Percentiles rank a stretch among this genome's conserved stretches.
Conservation (phyloP, 2,329 filamentous ascomycete genomes). For the Ustulina deusta region DNA sequence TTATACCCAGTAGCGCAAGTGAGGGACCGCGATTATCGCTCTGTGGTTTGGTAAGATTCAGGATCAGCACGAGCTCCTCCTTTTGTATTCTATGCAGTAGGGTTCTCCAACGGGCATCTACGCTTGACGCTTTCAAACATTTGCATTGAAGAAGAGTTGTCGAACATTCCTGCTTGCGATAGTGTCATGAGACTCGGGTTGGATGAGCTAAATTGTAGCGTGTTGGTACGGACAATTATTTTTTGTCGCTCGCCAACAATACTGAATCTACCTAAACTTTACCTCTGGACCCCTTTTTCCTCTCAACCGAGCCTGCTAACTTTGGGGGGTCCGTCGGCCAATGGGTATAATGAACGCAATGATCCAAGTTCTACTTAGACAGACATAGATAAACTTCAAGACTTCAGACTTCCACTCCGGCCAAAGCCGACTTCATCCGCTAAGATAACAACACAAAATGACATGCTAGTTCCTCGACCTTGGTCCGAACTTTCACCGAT, state of each 20-base stretch:
- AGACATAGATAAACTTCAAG: not conserved
- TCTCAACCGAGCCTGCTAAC: too few relatives aligned
- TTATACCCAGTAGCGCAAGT: not conserved
- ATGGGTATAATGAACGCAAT: not conserved
- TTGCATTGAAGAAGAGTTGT: not conserved
- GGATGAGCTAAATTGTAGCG: not conserved
- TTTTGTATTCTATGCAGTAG: not conserved
- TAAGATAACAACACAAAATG: not conserved
- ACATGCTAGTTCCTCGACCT: conserved; percentile 26
- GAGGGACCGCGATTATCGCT: not conserved
- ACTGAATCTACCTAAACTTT: too few relatives aligned
- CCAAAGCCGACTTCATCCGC: conserved; percentile 6
- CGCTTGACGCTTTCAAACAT: not conserved
- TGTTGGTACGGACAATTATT: not conserved
- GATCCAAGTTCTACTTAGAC: not conserved
- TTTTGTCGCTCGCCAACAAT: too few relatives aligned
- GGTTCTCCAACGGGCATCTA: not conserved
- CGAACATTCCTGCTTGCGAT: not conserved
- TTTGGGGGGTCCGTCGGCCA: too few relatives aligned
- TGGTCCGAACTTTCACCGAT: conserved; percentile 43
- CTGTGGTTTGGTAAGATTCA: not conserved
- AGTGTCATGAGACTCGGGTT: too few relatives aligned
- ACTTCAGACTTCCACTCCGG: too few relatives aligned
- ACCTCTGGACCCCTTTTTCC: too few relatives aligned
- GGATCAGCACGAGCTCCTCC: not conserved